A percentile compares a stretch with the other conserved stretches of the same genome.
These are phyloP conservation scores for Aureobasidium melanogenum DNA, from an alignment of 2,329 filamentous ascomycete genomes.

Conservation along the genomic window DNA sequence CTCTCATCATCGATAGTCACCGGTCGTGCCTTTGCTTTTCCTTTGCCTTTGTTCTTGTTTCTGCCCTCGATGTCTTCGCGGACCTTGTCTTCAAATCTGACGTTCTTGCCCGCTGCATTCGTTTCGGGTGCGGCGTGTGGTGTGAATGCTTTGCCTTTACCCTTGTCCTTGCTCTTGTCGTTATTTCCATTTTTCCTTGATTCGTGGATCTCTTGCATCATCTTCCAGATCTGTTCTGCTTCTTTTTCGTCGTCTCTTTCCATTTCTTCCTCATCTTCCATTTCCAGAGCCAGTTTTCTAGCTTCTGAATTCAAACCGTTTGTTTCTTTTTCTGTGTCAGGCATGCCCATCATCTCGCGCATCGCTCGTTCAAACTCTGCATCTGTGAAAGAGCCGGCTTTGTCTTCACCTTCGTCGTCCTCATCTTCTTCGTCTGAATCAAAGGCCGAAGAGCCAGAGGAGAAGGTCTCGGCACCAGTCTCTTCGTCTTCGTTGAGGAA, in stretches of 20 bases:
- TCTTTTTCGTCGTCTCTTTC: conserved; percentile 48
- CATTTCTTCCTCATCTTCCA: conserved; percentile 34
- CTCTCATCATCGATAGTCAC: conserved; percentile 43
- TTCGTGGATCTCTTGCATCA: conserved; percentile 66
- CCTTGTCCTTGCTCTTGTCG: conserved; percentile 13
- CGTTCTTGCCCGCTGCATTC: conserved; percentile 10
- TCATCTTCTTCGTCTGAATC: conserved; percentile 23
- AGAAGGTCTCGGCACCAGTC: conserved; percentile 61
- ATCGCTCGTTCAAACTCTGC: conserved; percentile 79
- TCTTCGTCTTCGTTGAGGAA: conserved; percentile 71
- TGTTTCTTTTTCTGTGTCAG: conserved; percentile 31
- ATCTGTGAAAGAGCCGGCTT: conserved; percentile 73
- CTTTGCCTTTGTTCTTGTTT: conserved; percentile 10
- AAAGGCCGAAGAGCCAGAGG: conserved; percentile 28
- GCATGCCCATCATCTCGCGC: conserved; percentile 79
- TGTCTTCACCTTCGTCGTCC: conserved; percentile 52
- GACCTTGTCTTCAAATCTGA: background rate
- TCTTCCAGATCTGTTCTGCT: conserved; percentile 55
- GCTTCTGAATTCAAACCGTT: conserved; percentile 27
- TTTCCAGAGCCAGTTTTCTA: conserved; percentile 27
- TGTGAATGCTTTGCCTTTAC: conserved; percentile 21
- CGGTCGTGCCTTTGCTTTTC: conserved; percentile 21
- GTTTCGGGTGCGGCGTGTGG: background rate
- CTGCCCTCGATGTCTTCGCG: background rate
- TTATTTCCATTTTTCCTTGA: conserved; percentile 23